Percentiles rank a stretch among this genome's conserved stretches.
Evolutionary conservation across 768 basidiomycete genomes (phyloP).

Genomic region (Termitomyces sp.): DNA sequence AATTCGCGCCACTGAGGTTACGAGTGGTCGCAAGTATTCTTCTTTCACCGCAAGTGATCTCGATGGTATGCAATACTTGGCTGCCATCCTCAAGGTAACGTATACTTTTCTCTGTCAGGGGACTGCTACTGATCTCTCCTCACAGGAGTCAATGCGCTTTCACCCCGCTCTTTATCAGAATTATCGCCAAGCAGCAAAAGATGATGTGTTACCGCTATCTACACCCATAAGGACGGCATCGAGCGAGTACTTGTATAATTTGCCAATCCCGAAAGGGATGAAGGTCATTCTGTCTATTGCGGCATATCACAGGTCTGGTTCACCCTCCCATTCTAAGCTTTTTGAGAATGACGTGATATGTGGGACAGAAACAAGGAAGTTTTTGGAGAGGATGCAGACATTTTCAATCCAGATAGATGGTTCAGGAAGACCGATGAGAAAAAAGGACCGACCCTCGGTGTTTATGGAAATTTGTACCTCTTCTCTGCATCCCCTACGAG

Average conservation of each 20-base stretch:
- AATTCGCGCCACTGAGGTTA: constrained; percentile 39
- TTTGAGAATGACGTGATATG: not conserved
- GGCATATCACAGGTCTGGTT: constrained; percentile 50
- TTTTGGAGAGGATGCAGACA: constrained; percentile 57
- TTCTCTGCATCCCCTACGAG: not conserved
- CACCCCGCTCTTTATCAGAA: constrained; percentile 54
- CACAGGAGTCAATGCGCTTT: constrained; percentile 50
- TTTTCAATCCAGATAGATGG: constrained; percentile 60
- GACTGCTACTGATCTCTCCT: not conserved
- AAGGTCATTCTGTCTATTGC: constrained; percentile 52
- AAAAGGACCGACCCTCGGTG: constrained; percentile 40
- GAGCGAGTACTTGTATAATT: constrained; percentile 40
- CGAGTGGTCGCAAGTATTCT: constrained; percentile 34
- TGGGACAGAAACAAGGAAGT: constrained; percentile 40
- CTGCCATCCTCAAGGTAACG: constrained; percentile 47
- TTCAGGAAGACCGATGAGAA: constrained; percentile 34
- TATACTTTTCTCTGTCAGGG: not conserved
- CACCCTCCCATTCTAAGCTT: not conserved
- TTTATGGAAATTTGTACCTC: constrained; percentile 48
- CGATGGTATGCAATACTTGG: constrained; percentile 48
- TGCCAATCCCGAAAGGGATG: constrained; percentile 50
- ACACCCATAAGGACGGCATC: constrained; percentile 45
- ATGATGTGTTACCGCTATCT: constrained; percentile 61
- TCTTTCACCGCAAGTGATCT: constrained; percentile 47
- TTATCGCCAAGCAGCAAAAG: constrained; percentile 47